Conservation (phyloP, 805 yeast genomes). For the Wickerhamiella siamensis region DNA sequence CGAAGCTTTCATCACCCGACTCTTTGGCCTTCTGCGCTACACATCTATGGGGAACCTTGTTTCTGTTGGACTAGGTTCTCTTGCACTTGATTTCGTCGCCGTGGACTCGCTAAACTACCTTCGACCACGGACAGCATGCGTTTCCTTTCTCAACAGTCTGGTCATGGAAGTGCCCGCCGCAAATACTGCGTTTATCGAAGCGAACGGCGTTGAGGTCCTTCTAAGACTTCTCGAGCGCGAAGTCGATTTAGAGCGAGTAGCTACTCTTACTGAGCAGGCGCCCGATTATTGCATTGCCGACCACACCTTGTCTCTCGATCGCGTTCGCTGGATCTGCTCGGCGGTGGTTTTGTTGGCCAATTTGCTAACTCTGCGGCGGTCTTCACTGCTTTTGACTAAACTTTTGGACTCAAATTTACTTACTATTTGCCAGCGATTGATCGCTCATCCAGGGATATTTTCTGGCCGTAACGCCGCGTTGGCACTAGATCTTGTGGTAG, state of each 20-base stretch:
- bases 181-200: not conserved
- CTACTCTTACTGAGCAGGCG: not conserved
- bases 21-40: not conserved
- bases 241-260: not conserved
- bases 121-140: not conserved
- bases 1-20: not conserved
- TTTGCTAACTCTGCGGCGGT: not conserved
- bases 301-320: not conserved
- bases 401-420: not conserved
- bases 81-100: not conserved
- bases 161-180: not conserved
- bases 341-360: not conserved
- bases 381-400: not conserved
- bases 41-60: not conserved
- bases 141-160: not conserved
- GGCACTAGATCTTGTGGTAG: not conserved
- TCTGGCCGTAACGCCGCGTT: not conserved
- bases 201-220: not conserved
- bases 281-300: not conserved
- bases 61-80: not conserved
- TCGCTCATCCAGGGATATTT: not conserved
- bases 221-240: not conserved
- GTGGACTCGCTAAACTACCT: not conserved
- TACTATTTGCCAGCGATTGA: not conserved
- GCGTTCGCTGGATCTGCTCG: not conserved